Conservation (phyloP, 1,284 basidiomycete genomes). For the Veloporphyrellus conicus region DNA sequence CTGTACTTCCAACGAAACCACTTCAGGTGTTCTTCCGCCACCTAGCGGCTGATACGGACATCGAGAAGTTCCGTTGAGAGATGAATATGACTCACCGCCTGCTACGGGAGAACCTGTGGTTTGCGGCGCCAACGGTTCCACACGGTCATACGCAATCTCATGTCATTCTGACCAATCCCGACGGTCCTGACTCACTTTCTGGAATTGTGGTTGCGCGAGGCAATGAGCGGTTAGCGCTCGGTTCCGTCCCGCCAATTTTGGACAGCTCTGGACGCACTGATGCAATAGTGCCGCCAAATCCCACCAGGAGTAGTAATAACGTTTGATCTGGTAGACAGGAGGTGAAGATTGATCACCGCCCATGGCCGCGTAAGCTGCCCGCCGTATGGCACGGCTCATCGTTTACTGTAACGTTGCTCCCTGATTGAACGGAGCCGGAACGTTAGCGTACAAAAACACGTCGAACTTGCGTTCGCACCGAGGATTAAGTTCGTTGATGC, state of each 20-base stretch:
- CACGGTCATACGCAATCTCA: background rate
- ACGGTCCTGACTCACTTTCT: too few relatives aligned
- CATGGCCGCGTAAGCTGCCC: background rate
- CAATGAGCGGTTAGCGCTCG: too few relatives aligned
- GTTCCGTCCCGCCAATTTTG: too few relatives aligned
- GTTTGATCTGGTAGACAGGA: conserved; percentile 14
- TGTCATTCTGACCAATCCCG: background rate
- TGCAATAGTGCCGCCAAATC: too few relatives aligned
- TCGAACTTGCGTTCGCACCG: too few relatives aligned
- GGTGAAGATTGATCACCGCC: conserved; percentile 1
- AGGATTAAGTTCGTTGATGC: too few relatives aligned
- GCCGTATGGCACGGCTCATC: conserved; percentile 14
- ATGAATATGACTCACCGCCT: conserved; percentile 17
- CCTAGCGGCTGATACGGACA: conserved; percentile 6
- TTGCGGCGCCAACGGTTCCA: conserved; percentile 2
- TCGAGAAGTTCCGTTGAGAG: conserved; percentile 2
- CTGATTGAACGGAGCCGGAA: too few relatives aligned
- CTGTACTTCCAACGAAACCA: conserved; percentile 54
- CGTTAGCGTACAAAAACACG: too few relatives aligned
- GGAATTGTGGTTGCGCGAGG: too few relatives aligned
- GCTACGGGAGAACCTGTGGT: conserved; percentile 9
- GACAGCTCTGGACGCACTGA: too few relatives aligned
- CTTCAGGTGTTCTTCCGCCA: conserved; percentile 31
- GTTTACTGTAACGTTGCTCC: too few relatives aligned
- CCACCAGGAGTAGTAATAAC: conserved; percentile 1